Base-by-base conservation (phyloP, 805 yeast genomes). In the Starmerella stigmatis region DNA sequence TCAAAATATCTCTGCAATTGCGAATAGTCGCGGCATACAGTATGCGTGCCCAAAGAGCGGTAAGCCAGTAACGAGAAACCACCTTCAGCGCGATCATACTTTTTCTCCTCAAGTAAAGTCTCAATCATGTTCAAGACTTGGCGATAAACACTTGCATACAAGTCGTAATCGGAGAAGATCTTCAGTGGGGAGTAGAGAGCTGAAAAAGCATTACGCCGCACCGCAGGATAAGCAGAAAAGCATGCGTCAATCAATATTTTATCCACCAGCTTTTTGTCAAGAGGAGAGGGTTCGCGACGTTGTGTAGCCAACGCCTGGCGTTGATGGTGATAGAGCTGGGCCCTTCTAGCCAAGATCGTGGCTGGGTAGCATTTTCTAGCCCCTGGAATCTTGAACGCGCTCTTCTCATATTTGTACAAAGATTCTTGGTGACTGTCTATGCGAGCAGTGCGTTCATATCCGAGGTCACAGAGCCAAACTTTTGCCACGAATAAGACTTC, bases 391-490 rank as follows among this genome's bases (percentile, higher is more conserved):
- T 74, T 68, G 56, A 81, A 88, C 9, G 77, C 66, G 30, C 72
- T 71, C 36, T 73, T 73, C 44, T 80, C 67, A 56, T 73, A 77
- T 0, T 71, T 68, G 47, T 77, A 74, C 38, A 75, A 75, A 27
- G 79, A 67, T 29, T 66, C 65, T 5, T 78, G 60, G 25, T 65
- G 73, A 36, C 76, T 79, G 47, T 77, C 74, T 3, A 72, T 65
- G 33, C 72, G 78, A 41, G 78, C 71, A 0, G 79, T 62, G 11
- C 81, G 66, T 53, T 84, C 94, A 45, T 75, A 71, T 2, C 94
- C 94, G 21, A 81, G 80, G 57, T 86, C 92, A 21, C 81, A 69
- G 54, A 81, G 79, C 85, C 94, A 92, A 6, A 80, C 75, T 50
- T 80, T 76, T 35, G 81, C 59, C 3, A 80, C 78, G 56, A 76